Evolutionary conservation across 2,329 filamentous ascomycete species (phyloP).

Genomic region (Apiospora rasikravindrae): DNA sequence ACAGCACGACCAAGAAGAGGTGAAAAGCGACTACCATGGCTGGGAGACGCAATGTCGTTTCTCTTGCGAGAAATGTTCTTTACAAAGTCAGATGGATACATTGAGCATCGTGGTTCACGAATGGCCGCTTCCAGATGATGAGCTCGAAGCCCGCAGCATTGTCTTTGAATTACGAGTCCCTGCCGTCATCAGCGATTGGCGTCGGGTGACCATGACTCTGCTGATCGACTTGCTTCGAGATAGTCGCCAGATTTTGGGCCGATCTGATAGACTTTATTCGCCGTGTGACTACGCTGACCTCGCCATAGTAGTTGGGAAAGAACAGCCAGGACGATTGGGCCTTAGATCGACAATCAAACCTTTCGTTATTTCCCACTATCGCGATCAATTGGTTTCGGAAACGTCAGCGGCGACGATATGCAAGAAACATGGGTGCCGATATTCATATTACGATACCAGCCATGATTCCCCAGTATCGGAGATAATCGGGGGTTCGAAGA

Average conservation of each 20-base stretch:
- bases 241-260: not conserved
- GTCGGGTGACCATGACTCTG: conserved; percentile 16
- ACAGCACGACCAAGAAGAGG: not conserved
- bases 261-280: not conserved
- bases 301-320: not conserved
- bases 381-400: not conserved
- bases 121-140: conserved; percentile 20
- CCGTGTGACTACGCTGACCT: not conserved
- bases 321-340: not conserved
- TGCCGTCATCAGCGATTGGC: conserved; percentile 12
- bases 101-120: conserved; percentile 20
- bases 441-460: conserved; percentile 18
- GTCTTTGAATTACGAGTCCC: conserved; percentile 21
- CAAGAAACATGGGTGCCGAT: conserved; percentile 18
- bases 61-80: conserved; percentile 15
- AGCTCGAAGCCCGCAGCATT: conserved; percentile 2
- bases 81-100: not conserved
- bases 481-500: not conserved
- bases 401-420: conserved; percentile 7
- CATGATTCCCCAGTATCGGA: not conserved
- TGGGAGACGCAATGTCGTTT: not conserved
- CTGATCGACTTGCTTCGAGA: conserved; percentile 18
- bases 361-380: conserved; percentile 20
- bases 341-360: conserved; percentile 18
- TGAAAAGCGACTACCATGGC: not conserved